These are phyloP conservation scores for Waltergamsia citrina DNA, from an alignment of 2,329 filamentous ascomycete species.

Conservation along the genomic window DNA sequence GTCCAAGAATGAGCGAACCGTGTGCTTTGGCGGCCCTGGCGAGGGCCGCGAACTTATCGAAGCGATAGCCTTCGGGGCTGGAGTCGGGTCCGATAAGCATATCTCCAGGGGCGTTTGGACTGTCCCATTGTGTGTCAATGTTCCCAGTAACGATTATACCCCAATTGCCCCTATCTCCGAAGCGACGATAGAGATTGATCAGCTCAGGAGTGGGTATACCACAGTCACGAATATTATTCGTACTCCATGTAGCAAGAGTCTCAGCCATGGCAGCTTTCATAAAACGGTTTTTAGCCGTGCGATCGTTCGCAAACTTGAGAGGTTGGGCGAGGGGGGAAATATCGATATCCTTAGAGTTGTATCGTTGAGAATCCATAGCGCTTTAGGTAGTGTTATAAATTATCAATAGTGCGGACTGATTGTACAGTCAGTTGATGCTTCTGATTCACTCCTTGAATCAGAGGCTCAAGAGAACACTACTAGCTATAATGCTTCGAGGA, in stretches of 20 bases:
- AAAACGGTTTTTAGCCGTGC: constrained; percentile 53
- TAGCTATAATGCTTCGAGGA: too few species aligned
- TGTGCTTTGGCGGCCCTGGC: constrained; percentile 45
- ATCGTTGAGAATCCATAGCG: background rate
- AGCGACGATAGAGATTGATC: constrained; percentile 46
- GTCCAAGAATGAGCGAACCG: constrained; percentile 50
- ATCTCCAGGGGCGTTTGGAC: constrained; percentile 47
- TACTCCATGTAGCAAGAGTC: constrained; percentile 49
- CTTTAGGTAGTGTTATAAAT: too few species aligned
- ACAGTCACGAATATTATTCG: constrained; percentile 38
- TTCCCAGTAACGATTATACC: constrained; percentile 55
- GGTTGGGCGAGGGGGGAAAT: constrained; percentile 27
- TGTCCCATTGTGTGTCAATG: constrained; percentile 52
- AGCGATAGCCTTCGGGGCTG: constrained; percentile 43
- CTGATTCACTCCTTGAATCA: too few species aligned
- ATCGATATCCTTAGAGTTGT: constrained; percentile 3
- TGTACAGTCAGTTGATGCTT: too few species aligned
- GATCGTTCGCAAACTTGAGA: constrained; percentile 37
- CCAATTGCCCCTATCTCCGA: constrained; percentile 45
- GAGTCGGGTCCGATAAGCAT: constrained; percentile 45
- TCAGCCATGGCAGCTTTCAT: constrained; percentile 62
- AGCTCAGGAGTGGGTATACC: constrained; percentile 27
- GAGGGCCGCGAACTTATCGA: constrained; percentile 50
- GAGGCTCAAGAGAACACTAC: too few species aligned
- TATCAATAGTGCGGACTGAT: too few species aligned